Conservation (phyloP, 176 grass and related monocot genomes). For the Metroxylon sagu region DNA sequence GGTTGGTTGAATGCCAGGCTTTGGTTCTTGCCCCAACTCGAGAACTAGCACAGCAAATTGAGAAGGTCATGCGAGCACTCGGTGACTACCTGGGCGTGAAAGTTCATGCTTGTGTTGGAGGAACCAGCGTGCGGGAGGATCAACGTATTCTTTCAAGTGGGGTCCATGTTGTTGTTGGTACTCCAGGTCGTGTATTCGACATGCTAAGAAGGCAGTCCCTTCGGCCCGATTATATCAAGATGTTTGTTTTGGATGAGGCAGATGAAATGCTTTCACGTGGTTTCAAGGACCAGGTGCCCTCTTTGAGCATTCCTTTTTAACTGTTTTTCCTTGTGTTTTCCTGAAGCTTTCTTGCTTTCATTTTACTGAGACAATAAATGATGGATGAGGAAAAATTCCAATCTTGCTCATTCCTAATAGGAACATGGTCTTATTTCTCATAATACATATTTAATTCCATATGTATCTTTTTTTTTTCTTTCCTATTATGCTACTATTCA, state of each 20-base stretch:
- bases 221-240: background rate
- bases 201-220: constrained; percentile 7
- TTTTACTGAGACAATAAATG: too few species aligned
- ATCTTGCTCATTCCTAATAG: too few species aligned
- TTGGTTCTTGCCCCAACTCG: constrained; percentile 5
- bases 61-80: constrained; percentile 11
- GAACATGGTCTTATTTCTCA: too few species aligned
- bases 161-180: constrained; percentile 19
- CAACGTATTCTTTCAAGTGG: constrained; percentile 8
- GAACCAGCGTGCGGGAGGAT: constrained; percentile 5
- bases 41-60: constrained; percentile 4
- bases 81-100: constrained; percentile 8
- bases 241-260: constrained; percentile 14
- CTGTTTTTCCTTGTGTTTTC: too few species aligned
- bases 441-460: too few species aligned
- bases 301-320: too few species aligned
- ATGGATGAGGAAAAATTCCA: too few species aligned
- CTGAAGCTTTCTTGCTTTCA: too few species aligned
- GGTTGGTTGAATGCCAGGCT: constrained; percentile 4
- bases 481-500: too few species aligned
- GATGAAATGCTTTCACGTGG: constrained; percentile 19
- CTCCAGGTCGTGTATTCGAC: constrained; percentile 10
- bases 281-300: constrained; percentile 3
- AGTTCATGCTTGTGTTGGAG: constrained; percentile 8
- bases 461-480: too few species aligned